Evolutionary conservation across 1,139 yeast genomes (phyloP), one percentile per base, ranked within the genome.

Genomic region (Diutina siamensis): DNA sequence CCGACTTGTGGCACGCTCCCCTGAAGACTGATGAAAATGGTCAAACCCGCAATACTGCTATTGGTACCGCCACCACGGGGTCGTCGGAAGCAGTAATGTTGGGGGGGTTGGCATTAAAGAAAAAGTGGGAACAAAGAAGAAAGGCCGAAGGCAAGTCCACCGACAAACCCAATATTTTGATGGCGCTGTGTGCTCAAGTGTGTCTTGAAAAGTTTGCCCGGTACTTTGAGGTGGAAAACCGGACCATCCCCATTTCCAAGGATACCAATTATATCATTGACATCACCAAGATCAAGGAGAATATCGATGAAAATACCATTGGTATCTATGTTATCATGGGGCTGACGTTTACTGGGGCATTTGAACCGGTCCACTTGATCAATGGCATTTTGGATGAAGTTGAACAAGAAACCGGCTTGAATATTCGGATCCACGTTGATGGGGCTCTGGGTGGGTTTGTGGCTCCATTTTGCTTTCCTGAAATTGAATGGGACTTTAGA

Each of bases 161-260:
- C 46, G 75, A 67, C 40, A 76, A 75, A 50, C 97, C 97, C 49
- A 88, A 88, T 63, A 85, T 88, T 56, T 67, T 88, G 52, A 87
- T 88, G 96, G 95, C 96, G n/a, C 71, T 92, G 35, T 86, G 92
- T 63, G 94, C 94, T 45, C 97, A 88, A 63, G 97, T 88, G 44
- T 96, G 96, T 0, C 71, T 88, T 57, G 97, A 88, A 65, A 88
- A 88, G 65, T 88, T 88, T 67, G 96, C 97, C 25, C 72, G 94
- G 46, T 88, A 88, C 64, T 88, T 88, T 63, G 97, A 88, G 55
- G 96, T 88, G 45, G 96, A 88, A 57, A 78, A 84, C 52, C 72
- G 95, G 52, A 64, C 85, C 52, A 73, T 88, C 50, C 80, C 83
- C 15, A 84, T 87, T 40, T 67, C 71, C 31, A 71, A 69, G 46